These are phyloP conservation scores for Metschnikowia baotianmanensis DNA, from an alignment of 805 yeast species.

Conservation along the genomic window DNA sequence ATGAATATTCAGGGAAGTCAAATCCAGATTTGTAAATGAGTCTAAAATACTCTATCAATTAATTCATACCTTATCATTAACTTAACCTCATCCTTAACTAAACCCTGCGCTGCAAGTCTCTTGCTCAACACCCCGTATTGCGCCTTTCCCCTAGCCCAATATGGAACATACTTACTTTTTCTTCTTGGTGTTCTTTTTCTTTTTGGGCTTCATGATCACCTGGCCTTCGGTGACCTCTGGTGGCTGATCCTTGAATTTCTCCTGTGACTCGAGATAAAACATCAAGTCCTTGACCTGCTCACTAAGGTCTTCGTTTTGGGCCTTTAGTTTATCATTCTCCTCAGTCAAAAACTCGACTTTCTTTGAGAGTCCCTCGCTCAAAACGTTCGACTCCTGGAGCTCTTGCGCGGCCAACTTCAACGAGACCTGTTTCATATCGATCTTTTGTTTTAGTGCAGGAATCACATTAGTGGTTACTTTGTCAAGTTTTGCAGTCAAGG, in stretches of 20 bases:
- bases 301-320: constrained; percentile 46
- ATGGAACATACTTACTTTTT: not conserved
- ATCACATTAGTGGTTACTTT: constrained; percentile 26
- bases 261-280: constrained; percentile 74
- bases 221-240: constrained; percentile 75
- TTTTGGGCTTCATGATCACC: constrained; percentile 40
- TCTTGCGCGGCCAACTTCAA: constrained; percentile 29
- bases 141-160: not conserved
- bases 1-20: too few relatives aligned
- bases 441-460: constrained; percentile 34
- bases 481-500: constrained; percentile 21
- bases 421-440: constrained; percentile 30
- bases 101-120: not conserved
- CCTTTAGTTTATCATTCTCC: constrained; percentile 27
- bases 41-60: too few relatives aligned
- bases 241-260: constrained; percentile 66
- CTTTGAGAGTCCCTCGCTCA: constrained; percentile 39
- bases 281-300: constrained; percentile 75
- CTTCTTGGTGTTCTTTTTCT: constrained; percentile 15
- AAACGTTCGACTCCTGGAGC: constrained; percentile 29
- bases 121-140: not conserved
- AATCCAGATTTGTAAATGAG: too few relatives aligned
- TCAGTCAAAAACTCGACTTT: constrained; percentile 36
- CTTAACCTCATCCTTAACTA: too few relatives aligned
- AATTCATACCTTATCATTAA: too few relatives aligned